Evolutionary conservation across 164 flowering plant species (phyloP), one percentile per base, ranked within the genome.

Genomic region (Sedum album): DNA sequence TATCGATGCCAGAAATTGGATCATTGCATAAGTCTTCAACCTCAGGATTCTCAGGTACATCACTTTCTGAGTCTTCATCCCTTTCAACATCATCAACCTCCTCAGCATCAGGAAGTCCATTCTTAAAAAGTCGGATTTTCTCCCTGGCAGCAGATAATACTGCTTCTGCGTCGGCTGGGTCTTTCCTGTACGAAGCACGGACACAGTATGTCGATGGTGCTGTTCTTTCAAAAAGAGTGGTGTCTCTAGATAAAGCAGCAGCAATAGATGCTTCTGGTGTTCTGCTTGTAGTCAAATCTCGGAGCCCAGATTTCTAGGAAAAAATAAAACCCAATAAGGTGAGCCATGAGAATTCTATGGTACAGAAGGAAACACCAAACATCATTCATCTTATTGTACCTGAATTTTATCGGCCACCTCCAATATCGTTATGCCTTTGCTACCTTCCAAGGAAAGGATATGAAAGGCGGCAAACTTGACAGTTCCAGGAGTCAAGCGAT

Each of bases 221-320:
- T 53, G 83, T 85, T 75, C 98, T 86, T 79, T 93, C 98, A 70
- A 93, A 90, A 68, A 93, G 90, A 69, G 79, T 82, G 42, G 82
- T 44, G 75, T 93, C 98, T 76, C 98, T 87, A 7, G 98, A 87
- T 72, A 93, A 79, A 63, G 98, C 96, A 76, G 91, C 98, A 53
- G 96, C 85, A 75, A 93, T 86, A 42, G 98, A 93, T 33, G 98
- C 98, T 73, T 93, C 96, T 23, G 98, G 96, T 46, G 98, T 93
- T 83, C 89, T 93, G 82, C 96, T 93, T 35, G 98, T 90, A 7
- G 91, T 88, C 60, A 93, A 88, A 76, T 93, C 96, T 66, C 98
- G 82, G 57, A 90, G 89, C 33, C 98, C 98, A 76, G 96, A 90
- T 90, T 83, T 90, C 96, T 93, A 20, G 36, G 44, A 72, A 20